phyloP scores from a whole-genome alignment of 2,329 filamentous ascomycete genomes.

The Fusarium graminum region DNA sequence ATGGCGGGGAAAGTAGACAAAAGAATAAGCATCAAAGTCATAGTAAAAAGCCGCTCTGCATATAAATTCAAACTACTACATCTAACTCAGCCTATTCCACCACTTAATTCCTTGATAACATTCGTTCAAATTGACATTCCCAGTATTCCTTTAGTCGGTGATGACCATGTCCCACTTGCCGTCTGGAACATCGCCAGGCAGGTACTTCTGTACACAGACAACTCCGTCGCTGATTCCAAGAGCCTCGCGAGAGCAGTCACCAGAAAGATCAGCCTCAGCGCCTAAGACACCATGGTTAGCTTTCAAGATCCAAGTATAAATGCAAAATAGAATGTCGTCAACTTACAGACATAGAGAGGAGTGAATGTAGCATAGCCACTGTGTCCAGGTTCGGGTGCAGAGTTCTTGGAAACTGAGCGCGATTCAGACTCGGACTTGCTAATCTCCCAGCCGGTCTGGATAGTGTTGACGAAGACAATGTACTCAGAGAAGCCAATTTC shows the following conservation, averaged over 20 bases:
- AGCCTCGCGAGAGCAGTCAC: constrained; percentile 6
- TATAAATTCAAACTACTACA: too few relatives aligned
- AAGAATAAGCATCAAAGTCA: too few relatives aligned
- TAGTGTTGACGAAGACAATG: constrained; percentile 14
- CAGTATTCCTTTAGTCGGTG: constrained; percentile 13
- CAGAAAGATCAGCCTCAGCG: constrained; percentile 3
- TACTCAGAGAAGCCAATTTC: constrained; percentile 21
- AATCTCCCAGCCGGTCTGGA: constrained; percentile 9
- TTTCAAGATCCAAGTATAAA: fast-evolving
- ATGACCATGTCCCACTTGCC: constrained; percentile 22
- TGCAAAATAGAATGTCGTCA: fast-evolving
- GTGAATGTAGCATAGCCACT: constrained; percentile 26
- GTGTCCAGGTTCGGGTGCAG: constrained; percentile 20
- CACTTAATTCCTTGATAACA: too few relatives aligned
- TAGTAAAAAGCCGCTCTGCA: too few relatives aligned
- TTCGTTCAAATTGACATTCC: too few relatives aligned
- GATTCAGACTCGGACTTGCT: constrained; percentile 19
- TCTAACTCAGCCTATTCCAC: too few relatives aligned
- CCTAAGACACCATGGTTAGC: not conserved
- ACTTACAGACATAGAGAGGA: constrained; percentile 27
- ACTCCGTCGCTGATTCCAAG: constrained; percentile 13
- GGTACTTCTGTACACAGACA: constrained; percentile 22
- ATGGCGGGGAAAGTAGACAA: too few relatives aligned
- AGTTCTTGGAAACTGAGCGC: constrained; percentile 6
- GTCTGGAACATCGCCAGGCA: constrained; percentile 13